Percentiles rank a stretch among this genome's conserved stretches.
These are phyloP conservation scores for Penicillium egyptiacum DNA, from an alignment of 495 filamentous ascomycete genomes.

Conservation along the genomic window DNA sequence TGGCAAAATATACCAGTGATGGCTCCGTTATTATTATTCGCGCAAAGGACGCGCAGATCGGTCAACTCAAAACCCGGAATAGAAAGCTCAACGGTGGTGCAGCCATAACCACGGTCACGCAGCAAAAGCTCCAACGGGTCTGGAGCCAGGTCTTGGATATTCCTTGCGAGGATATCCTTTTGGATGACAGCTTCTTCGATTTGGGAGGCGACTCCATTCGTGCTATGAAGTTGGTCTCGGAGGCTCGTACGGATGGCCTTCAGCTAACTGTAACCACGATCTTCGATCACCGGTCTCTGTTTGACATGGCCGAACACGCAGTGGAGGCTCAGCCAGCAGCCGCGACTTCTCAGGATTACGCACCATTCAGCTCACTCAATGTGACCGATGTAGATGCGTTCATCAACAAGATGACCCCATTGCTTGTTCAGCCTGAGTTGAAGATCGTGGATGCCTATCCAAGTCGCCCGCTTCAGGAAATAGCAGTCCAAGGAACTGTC, in stretches of 20 bases:
- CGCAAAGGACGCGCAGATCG: background rate
- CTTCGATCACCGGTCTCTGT: background rate
- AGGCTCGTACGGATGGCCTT: conserved; percentile 2
- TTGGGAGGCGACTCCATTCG: conserved; percentile 7
- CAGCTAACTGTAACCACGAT: conserved; percentile 5
- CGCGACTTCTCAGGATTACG: background rate
- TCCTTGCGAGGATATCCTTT: background rate
- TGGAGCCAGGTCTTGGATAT: conserved; percentile 7
- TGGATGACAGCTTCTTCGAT: conserved; percentile 7
- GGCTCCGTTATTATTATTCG: conserved; percentile 7
- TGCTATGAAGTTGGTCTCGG: conserved; percentile 9
- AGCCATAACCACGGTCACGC: background rate
- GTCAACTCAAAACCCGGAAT: background rate
- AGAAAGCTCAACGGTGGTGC: background rate
- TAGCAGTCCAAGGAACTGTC: conserved; percentile 48
- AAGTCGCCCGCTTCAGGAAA: conserved; percentile 34
- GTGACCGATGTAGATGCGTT: background rate
- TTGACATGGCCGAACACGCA: conserved; percentile 4
- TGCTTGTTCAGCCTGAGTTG: conserved; percentile 9
- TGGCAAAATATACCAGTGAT: conserved; percentile 2
- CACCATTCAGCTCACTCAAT: background rate
- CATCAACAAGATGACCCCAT: background rate
- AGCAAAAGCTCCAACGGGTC: conserved; percentile 2
- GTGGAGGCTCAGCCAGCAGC: background rate
- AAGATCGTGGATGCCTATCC: conserved; percentile 11